Conservation (phyloP, 108 stramenopile species). For the Parietichytrium sp. region DNA sequence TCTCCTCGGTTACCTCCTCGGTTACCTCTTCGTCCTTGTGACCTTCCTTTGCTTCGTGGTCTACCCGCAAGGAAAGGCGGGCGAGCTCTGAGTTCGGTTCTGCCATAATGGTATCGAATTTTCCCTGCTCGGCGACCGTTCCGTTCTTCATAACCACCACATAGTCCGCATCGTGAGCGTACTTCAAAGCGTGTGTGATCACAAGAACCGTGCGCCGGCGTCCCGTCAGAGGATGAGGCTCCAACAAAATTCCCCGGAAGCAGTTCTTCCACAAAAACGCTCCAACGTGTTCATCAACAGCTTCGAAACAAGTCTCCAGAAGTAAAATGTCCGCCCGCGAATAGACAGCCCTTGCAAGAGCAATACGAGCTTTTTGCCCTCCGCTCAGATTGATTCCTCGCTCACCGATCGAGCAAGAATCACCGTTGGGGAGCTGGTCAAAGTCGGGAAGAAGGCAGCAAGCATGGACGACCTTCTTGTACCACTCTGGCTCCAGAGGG, state of each 20-base stretch:
- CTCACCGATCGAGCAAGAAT: slow-evolving; percentile 90
- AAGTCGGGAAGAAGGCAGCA: slow-evolving; percentile 76
- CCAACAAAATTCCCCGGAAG: slow-evolving; percentile 74
- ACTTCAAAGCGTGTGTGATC: slow-evolving; percentile 88
- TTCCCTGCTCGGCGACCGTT: slow-evolving; percentile 73
- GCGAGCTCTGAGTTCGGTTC: slow-evolving; percentile 2
- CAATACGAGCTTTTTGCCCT: slow-evolving; percentile 45
- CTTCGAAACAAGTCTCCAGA: slow-evolving; percentile 85
- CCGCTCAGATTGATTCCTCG: slow-evolving; percentile 67
- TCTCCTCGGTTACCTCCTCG: neutral
- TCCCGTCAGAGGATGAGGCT: too few relatives aligned
- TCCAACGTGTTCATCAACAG: slow-evolving; percentile 91
- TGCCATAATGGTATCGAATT: slow-evolving; percentile 65
- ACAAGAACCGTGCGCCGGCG: slow-evolving; percentile 68
- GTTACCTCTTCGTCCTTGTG: neutral
- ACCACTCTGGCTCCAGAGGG: slow-evolving; percentile 71
- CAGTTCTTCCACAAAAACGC: slow-evolving; percentile 79
- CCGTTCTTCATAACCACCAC: slow-evolving; percentile 77
- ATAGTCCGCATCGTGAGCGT: slow-evolving; percentile 67
- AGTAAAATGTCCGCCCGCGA: slow-evolving; percentile 76
- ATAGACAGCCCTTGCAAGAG: slow-evolving; percentile 59
- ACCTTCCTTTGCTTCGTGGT: neutral
- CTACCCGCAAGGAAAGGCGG: slow-evolving; percentile 12
- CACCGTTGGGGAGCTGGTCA: slow-evolving; percentile 70
- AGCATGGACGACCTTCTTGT: slow-evolving; percentile 69